Base-by-base conservation (phyloP, 1,284 basidiomycete species). In the Melampsora americana region DNA sequence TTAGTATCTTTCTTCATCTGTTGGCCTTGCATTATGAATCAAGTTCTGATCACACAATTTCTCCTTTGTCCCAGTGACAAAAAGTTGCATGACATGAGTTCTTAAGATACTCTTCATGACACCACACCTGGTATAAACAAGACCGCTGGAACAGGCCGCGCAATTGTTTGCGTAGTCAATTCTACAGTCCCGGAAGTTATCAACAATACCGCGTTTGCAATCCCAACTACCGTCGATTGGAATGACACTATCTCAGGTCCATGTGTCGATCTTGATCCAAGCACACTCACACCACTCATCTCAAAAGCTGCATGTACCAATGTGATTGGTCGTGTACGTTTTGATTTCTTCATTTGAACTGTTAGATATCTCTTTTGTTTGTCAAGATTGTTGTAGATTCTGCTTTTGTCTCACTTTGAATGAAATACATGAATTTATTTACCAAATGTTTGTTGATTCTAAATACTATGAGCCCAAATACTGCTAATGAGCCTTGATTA, bases 281-380 rank as follows among this genome's bases (percentile, higher is more conserved):
- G 65, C 44, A 73, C 71, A 5, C 39, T 73, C 16, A 66, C 20
- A n/a, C 71, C 71, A 32, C 28, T 73, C 44, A 56, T 73, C 28
- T 28, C 20, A 56, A 53, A 53, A 53, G 39, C 46, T 56, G 71
- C 71, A 42, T 73, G 71, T 35, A 66, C 61, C 30, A 66, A 73
- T 35, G 71, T 73, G 23, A 2, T 73, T n/a, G 62, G 64, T n/a
- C 62, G 61, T 32, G 71, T 73, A 44, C 46, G 62, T 28, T n/a
- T n/a, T n/a, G n/a, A n/a, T n/a, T n/a, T n/a, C n/a, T n/a, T n/a
- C n/a, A n/a, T n/a, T n/a, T n/a, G n/a, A n/a, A n/a, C n/a, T n/a
- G n/a, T n/a, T n/a, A n/a, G n/a, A n/a, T n/a, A n/a, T n/a, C n/a
- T n/a, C n/a, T n/a, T n/a, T n/a, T n/a, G n/a, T n/a, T n/a, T n/a